Base-by-base conservation (phyloP, 768 basidiomycete species). In the Cystobasidium onofrii region DNA sequence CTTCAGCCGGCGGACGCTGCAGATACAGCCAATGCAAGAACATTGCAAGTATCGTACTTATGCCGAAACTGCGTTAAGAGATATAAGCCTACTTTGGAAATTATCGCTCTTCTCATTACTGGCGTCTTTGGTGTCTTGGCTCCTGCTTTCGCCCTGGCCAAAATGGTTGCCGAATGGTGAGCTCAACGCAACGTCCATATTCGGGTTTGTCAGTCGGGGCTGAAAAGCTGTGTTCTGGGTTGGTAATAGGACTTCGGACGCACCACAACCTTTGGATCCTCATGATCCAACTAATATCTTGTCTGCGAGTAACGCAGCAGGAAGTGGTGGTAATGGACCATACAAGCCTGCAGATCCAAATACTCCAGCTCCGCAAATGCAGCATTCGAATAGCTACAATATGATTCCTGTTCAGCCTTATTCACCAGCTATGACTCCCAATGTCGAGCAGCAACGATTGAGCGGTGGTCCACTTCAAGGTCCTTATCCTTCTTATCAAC, bases 61-160 rank as follows among this genome's bases (percentile, higher is more conserved):
- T 73, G 72, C 72, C 29, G 64, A 44, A 39, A 34, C 12, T 73
- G 72, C 43, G n/a, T 20, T 31, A 73, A 73, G 63, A 23, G 43
- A 17, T 73, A 73, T 33, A 73, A 73, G 34, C 72, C 72, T 27
- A 60, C 61, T 18, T 18, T 73, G 15, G 72, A 73, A 43, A 65
- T 73, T 41, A 73, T 73, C 27, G 39, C 61, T 27, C 25, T 73
- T 1, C 34, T 73, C 34, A 39, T 70, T 27, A 50, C 64, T n/a
- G 55, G 34, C 31, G 50, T 64, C 13, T 63, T 65, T 64, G 72
- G 64, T 27, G 72, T 73, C 18, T 36, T 73, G n/a, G 29, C 64
- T 13, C 72, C 72, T 10, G 64, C 61, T 31, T 73, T 73, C 41
- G 43, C 44, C 31, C 20, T 31, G 23, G 64, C 64, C 6, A 70